Evolutionary conservation across 2,329 filamentous ascomycete genomes (phyloP), one percentile per base, ranked within the genome.

Genomic region (Myrmaecium sp.): DNA sequence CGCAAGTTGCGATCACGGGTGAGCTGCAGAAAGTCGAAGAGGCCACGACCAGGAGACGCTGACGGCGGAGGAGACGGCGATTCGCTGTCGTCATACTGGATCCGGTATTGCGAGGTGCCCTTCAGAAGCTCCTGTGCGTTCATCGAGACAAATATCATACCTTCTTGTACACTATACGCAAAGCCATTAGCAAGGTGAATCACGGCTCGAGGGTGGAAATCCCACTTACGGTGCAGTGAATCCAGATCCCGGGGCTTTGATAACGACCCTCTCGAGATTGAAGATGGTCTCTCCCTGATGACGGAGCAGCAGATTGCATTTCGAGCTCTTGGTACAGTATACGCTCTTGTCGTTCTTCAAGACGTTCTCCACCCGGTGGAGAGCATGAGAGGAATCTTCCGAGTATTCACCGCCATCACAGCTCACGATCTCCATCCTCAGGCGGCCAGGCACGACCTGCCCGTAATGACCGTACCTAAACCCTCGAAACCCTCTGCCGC

Each of bases 71-170:
- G 40, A 7, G 41, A 43, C 12, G 31, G 33, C 10, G 37, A 30
- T 19, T 15, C 25, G 15, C 14, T 23, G 15, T 27, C 20, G 18
- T 29, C 37, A 29, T 53, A 81, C 38, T 75, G 69, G 14, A 86
- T 74, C 37, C 80, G 69, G 46, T 86, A 86, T 33, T 72, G 65
- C 5, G 76, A 66, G 7, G 81, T 89, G 31, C 74, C 66, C 12
- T 62, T 66, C 22, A 89, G 54, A 1, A 89, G 57, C 33, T 89
- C 74, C 37, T 91, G 73, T 19, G 74, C 68, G 21, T 72, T 67
- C 84, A 94, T 93, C 23, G 80, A 69, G 15, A 95, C 66, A 44
- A 94, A 94, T 1, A 95, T 69, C 65, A 94, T 75, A 23, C 89
- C 86, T 62, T 92, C 79, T 51, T 86, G 75, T 28, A 93, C 74